phyloP scores from a whole-genome alignment of 768 basidiomycete genomes.

The Kwoniella botswanensis region DNA sequence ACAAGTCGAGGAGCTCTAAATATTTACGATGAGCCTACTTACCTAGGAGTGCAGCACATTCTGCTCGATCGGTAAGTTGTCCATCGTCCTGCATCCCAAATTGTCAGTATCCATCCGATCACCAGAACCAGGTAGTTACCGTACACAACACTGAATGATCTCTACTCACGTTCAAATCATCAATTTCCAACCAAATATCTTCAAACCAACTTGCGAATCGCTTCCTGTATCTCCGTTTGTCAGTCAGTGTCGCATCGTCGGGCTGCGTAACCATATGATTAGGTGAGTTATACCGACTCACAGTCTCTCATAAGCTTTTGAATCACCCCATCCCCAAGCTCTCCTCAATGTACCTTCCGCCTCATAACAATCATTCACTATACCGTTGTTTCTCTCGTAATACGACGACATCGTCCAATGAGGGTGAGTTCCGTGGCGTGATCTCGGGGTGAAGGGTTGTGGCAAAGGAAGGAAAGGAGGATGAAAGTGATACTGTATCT shows the following conservation, averaged over 20 bases:
- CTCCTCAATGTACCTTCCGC: slow-evolving; percentile 11
- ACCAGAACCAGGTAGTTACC: not conserved
- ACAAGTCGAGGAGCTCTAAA: too few relatives aligned
- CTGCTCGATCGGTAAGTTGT: slow-evolving; percentile 13
- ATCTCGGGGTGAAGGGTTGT: not conserved
- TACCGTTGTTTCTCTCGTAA: slow-evolving; percentile 7
- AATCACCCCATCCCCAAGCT: slow-evolving; percentile 21
- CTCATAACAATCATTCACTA: slow-evolving; percentile 19
- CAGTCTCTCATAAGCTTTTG: slow-evolving; percentile 8
- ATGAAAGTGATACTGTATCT: not conserved
- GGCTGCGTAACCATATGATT: not conserved
- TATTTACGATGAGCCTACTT: not conserved
- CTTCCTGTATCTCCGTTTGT: slow-evolving; percentile 8
- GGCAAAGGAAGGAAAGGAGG: not conserved
- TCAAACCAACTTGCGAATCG: slow-evolving; percentile 36
- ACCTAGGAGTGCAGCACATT: slow-evolving; percentile 17
- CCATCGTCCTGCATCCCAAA: slow-evolving; percentile 14
- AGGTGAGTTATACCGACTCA: not conserved
- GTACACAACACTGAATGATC: not conserved
- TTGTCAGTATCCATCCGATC: not conserved
- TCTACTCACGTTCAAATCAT: slow-evolving; percentile 26
- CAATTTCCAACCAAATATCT: slow-evolving; percentile 30
- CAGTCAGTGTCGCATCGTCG: not conserved
- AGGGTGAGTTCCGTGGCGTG: too few relatives aligned
- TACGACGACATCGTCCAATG: slow-evolving; percentile 8